phyloP scores from a whole-genome alignment of 2,329 filamentous ascomycete species.

The Alternaria hordeiaustralica region DNA sequence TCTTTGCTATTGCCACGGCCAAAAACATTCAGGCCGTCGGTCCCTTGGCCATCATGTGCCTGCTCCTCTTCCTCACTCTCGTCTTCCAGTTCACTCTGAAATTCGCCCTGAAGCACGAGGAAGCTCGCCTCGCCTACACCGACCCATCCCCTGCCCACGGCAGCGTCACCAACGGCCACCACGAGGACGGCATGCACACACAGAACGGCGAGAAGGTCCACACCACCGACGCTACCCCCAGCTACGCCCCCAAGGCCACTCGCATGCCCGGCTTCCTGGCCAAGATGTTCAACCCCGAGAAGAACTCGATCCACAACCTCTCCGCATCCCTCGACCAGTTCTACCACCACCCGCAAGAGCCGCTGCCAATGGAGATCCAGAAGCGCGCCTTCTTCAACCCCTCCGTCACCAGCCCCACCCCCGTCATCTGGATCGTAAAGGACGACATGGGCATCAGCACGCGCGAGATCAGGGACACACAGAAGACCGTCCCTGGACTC shows the following conservation, averaged over 20 bases:
- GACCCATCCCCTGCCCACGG: constrained; percentile 27
- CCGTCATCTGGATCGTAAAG: constrained; percentile 55
- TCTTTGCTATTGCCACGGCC: constrained; percentile 52
- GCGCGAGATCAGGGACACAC: constrained; percentile 52
- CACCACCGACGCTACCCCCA: not conserved
- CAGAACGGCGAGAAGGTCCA: constrained; percentile 16
- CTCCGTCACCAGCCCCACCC: constrained; percentile 51
- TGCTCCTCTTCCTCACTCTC: constrained; percentile 50
- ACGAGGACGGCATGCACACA: constrained; percentile 29
- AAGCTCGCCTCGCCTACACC: constrained; percentile 39
- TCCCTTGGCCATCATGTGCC: constrained; percentile 52
- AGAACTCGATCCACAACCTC: constrained; percentile 37
- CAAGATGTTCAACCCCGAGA: constrained; percentile 44
- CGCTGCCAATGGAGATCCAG: constrained; percentile 43
- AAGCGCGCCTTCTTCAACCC: constrained; percentile 55
- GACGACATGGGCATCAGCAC: constrained; percentile 53
- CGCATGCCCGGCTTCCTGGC: constrained; percentile 41
- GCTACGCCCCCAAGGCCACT: constrained; percentile 29
- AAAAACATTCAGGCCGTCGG: constrained; percentile 44
- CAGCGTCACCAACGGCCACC: constrained; percentile 20
- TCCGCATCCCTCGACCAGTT: constrained; percentile 40
- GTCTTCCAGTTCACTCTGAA: constrained; percentile 50
- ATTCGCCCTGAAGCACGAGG: constrained; percentile 38
- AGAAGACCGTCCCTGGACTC: constrained; percentile 47
- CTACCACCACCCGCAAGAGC: constrained; percentile 41